Conservation (phyloP, 1,284 basidiomycete genomes). For the Tilletia setariae region DNA sequence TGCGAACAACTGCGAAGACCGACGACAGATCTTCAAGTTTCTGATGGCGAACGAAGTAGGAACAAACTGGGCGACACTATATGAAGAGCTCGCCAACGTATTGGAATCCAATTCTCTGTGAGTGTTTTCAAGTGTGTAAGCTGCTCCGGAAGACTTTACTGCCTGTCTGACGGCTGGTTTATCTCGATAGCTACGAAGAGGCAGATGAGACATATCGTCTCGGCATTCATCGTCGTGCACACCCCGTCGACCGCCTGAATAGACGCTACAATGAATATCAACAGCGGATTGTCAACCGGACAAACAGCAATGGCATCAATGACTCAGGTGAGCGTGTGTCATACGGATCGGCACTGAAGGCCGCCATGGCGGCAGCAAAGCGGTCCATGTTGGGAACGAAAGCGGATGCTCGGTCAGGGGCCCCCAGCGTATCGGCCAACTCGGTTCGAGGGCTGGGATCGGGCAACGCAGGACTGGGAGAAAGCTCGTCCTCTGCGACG, state of each 20-base stretch:
- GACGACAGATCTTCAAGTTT: slow-evolving; percentile 59
- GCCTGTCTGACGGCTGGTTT: slow-evolving; percentile 10
- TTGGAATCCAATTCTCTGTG: slow-evolving; percentile 72
- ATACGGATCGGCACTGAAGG: slow-evolving; percentile 38
- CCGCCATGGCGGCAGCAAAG: slow-evolving; percentile 41
- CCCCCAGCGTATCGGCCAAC: slow-evolving; percentile 29
- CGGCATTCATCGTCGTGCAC: slow-evolving; percentile 76
- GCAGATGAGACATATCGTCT: slow-evolving; percentile 76
- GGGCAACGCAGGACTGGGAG: slow-evolving; percentile 14
- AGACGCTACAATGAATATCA: slow-evolving; percentile 78
- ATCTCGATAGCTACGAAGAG: slow-evolving; percentile 28
- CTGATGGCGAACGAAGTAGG: slow-evolving; percentile 76
- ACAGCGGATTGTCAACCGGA: slow-evolving; percentile 56
- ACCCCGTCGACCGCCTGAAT: slow-evolving; percentile 80
- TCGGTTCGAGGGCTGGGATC: slow-evolving; percentile 28
- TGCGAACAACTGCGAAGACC: slow-evolving; percentile 49
- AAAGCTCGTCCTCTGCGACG: not conserved
- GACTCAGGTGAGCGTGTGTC: slow-evolving; percentile 7
- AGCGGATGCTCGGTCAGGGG: slow-evolving; percentile 17
- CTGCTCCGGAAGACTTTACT: not conserved
- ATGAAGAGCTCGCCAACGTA: slow-evolving; percentile 77
- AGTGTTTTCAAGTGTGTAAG: slow-evolving; percentile 50
- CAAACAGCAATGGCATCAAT: not conserved
- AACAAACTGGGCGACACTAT: slow-evolving; percentile 70
- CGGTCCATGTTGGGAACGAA: slow-evolving; percentile 48